phyloP scores from a whole-genome alignment of 352 stramenopile species.

The Phytophthora kernoviae region DNA sequence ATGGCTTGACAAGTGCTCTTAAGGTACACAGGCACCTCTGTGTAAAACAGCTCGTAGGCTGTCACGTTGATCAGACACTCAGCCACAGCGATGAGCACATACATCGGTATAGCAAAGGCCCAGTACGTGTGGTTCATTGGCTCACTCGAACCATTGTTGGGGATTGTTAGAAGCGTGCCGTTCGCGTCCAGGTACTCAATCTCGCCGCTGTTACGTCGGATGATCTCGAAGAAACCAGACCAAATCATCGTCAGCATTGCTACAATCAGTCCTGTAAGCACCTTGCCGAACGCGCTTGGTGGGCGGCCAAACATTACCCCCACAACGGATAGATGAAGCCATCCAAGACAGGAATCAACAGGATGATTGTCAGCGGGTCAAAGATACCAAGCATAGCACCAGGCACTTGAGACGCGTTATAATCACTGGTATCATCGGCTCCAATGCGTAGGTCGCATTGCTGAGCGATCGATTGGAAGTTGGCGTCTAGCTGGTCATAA shows the following conservation, averaged over 20 bases:
- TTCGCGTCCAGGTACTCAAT: constrained; percentile 42
- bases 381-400: constrained; percentile 85
- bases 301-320: constrained; percentile 51
- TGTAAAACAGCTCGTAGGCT: constrained; percentile 90
- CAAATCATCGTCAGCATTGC: constrained; percentile 87
- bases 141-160: constrained; percentile 59
- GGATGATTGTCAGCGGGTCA: constrained; percentile 85
- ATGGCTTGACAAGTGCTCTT: constrained; percentile 90
- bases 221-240: constrained; percentile 82
- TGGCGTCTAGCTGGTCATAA: constrained; percentile 87
- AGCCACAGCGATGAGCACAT: constrained; percentile 79
- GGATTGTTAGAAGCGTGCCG: constrained; percentile 34
- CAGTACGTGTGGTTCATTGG: constrained; percentile 88
- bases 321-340: constrained; percentile 79
- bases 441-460: constrained; percentile 78
- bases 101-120: constrained; percentile 83
- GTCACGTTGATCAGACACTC: constrained; percentile 91
- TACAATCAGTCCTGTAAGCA: constrained; percentile 73
- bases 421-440: constrained; percentile 33
- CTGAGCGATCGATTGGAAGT: constrained; percentile 88
- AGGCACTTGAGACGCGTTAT: constrained; percentile 57
- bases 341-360: constrained; percentile 79
- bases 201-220: constrained; percentile 55
- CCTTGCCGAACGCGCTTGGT: constrained; percentile 81
- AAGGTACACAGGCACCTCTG: constrained; percentile 84